Evolutionary conservation across 169 alveolate species (phyloP), one percentile per base, ranked within the genome.

Genomic region (Eimeria falciformis): DNA sequence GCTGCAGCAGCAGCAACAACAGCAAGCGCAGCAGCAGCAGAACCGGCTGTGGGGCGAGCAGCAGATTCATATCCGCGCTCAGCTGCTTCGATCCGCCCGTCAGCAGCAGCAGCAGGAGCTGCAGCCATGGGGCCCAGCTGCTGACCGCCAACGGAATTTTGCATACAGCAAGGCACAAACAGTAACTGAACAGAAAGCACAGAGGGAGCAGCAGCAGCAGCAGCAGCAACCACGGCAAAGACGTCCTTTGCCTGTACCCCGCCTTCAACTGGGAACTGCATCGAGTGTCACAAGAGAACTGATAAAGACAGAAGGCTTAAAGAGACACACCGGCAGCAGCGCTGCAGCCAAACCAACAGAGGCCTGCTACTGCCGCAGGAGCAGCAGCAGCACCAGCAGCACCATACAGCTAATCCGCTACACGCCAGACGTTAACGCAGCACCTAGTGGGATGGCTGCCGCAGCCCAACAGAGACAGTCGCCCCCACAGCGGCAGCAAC

Each of bases 1-100:
- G 66, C 85, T 43, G 25, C 85, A 75, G 45, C 85, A n/a, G 65
- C 85, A 73, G 84, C 58, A 37, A 56, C 82, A 33, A 55, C 56
- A 71, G 56, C 82, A 71, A 11, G 7, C n/a, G 27, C 56, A 6
- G 82, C 82, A 33, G 82, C 56, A 23, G 46, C 83, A 18, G 23
- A 53, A 40, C 17, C 83, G 45, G 27, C 25, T 43, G 65, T 23
- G 37, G 3, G 85, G 47, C n/a, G 62, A 58, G 18, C n/a, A 18
- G 21, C 40, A 33, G 40, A 0, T 33, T 2, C 0, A 33, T 33
- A 33, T 0, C 40, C 2, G 2, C 40, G 68, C n/a, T 45, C 85
- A 45, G 47, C 46, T 40, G 66, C 66, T 17, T 40, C 56, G 58
- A 47, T 18, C 23, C 18, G 23, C 29, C 7, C n/a, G n/a, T 75